These are phyloP conservation scores for Epichloe aotearoae DNA, from an alignment of 2,329 filamentous ascomycete species.

Conservation along the genomic window DNA sequence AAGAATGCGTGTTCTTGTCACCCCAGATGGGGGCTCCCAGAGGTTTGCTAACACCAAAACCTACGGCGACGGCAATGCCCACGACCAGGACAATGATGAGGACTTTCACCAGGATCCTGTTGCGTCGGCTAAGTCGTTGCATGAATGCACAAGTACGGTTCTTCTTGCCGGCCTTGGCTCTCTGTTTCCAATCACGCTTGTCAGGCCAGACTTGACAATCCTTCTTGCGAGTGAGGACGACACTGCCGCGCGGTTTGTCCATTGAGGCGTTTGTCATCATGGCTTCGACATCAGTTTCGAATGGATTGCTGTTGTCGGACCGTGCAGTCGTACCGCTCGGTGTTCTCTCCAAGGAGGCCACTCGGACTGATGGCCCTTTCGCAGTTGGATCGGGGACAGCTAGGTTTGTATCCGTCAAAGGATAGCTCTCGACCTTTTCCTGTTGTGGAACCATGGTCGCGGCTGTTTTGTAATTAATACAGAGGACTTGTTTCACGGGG, in stretches of 20 bases:
- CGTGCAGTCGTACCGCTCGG: conserved; percentile 29
- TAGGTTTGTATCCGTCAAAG: conserved; percentile 11
- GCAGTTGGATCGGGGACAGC: conserved; percentile 15
- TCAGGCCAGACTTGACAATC: conserved; percentile 48
- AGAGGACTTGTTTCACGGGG: background rate
- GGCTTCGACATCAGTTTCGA: conserved; percentile 45
- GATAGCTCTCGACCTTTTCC: conserved; percentile 10
- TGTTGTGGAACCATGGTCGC: conserved; percentile 12
- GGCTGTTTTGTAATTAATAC: background rate
- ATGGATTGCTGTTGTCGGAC: conserved; percentile 34
- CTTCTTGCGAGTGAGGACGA: conserved; percentile 20
- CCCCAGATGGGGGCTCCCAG: conserved; percentile 47
- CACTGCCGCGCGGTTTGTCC: conserved; percentile 18
- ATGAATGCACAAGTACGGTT: conserved; percentile 39
- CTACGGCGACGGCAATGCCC: conserved; percentile 40
- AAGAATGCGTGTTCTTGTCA: conserved; percentile 9
- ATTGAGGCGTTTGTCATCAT: conserved; percentile 27
- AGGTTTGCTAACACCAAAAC: conserved; percentile 48
- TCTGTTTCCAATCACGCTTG: conserved; percentile 45
- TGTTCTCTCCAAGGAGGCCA: conserved; percentile 9
- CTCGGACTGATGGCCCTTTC: background rate
- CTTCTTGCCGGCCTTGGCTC: conserved; percentile 42
- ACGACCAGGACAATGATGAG: conserved; percentile 37
- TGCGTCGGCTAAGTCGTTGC: conserved; percentile 39
- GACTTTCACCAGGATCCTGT: conserved; percentile 40